Conservation (phyloP, 2,329 filamentous ascomycete species). For the Fusarium subglutinans region DNA sequence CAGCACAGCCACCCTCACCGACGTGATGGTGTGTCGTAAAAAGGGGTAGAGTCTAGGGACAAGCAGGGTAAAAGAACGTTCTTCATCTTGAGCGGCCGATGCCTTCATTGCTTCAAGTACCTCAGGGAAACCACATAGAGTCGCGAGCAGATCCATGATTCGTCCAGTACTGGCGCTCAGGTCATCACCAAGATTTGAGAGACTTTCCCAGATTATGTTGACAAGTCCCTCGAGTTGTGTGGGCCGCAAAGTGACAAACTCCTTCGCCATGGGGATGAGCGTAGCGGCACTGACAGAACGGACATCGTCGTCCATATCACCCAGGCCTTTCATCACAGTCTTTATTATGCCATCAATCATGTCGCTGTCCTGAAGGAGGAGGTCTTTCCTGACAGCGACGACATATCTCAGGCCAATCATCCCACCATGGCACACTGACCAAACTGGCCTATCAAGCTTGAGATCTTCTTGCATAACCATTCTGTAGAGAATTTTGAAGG, state of each 20-base stretch:
- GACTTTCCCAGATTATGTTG: constrained; percentile 95
- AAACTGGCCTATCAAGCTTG: constrained; percentile 76
- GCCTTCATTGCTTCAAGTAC: constrained; percentile 93
- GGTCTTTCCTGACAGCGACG: constrained; percentile 91
- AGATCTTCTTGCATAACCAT: constrained; percentile 93
- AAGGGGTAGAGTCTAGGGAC: constrained; percentile 96
- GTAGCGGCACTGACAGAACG: constrained; percentile 98
- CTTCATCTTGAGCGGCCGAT: constrained; percentile 83
- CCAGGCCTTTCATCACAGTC: constrained; percentile 94
- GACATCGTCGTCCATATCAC: constrained; percentile 92
- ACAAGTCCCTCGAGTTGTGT: constrained; percentile 82
- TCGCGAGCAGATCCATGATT: constrained; percentile 97
- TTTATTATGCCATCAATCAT: constrained; percentile 93
- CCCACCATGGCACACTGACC: constrained; percentile 96
- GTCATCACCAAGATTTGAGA: constrained; percentile 96
- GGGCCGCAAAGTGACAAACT: constrained; percentile 88
- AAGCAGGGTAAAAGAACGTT: constrained; percentile 89
- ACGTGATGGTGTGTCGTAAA: constrained; percentile 95
- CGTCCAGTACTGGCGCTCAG: constrained; percentile 96
- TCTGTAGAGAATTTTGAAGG: constrained; percentile 84
- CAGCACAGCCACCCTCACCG: constrained; percentile 90
- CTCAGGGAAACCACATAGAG: constrained; percentile 92
- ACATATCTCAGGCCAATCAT: constrained; percentile 98
- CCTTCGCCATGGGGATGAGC: constrained; percentile 92
- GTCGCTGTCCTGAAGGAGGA: constrained; percentile 82